Base-by-base conservation (phyloP, 2,329 filamentous ascomycete genomes). In the Zarea fungicola region DNA sequence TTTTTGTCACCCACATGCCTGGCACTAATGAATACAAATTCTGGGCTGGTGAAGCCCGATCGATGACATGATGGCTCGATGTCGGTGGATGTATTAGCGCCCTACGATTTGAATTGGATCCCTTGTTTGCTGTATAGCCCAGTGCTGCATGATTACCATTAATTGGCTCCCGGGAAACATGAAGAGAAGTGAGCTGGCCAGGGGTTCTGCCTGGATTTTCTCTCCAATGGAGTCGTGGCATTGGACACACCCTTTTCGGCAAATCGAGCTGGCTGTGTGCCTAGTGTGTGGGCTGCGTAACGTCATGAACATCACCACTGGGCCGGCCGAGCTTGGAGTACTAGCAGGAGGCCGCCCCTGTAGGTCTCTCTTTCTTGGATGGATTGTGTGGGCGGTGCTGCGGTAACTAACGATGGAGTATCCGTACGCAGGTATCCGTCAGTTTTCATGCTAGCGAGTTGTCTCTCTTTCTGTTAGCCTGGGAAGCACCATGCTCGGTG, bases 241-340 rank as follows among this genome's bases (percentile, higher is more conserved):
- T 10, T n/a, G 18, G 29, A 13, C 9, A 21, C 29, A 28, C 4
- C 11, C 25, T 28, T 21, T 47, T 47, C 44, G 44, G 44, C 44
- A 48, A 40, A 41, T 48, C n/a, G n/a, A n/a, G n/a, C n/a, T n/a
- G n/a, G n/a, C n/a, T n/a, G n/a, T n/a, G n/a, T n/a, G n/a, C n/a
- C n/a, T n/a, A n/a, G n/a, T n/a, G n/a, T n/a, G n/a, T n/a, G 44
- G 35, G 44, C n/a, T 19, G 28, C 37, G 36, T 34, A 41, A 47
- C 44, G 44, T 47, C 44, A 47, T 47, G 28, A 45, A 21, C 42
- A 45, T 37, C 32, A 45, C 23, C 34, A 14, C 28, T n/a, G n/a
- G 11, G 11, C 18, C 4, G 22, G 26, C 22, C 28, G 37, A 11
- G 10, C 26, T 13, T 29, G 26, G 26, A 29, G 26, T 21, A 11